These are phyloP conservation scores for Psilocybe azurescens DNA, from an alignment of 768 basidiomycete genomes.

Conservation along the genomic window DNA sequence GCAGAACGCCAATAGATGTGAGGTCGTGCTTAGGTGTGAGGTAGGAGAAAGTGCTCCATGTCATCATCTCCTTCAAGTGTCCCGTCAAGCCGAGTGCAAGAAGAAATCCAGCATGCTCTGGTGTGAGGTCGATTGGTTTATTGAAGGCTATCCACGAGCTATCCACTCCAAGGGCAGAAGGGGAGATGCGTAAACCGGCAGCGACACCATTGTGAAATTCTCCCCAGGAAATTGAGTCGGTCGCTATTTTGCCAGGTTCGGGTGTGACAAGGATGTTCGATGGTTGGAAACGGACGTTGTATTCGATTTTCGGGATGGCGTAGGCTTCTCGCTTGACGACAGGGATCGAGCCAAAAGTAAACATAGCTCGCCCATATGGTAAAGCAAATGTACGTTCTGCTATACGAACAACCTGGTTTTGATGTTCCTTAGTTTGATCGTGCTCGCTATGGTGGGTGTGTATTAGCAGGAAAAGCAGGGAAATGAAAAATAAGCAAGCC, in stretches of 20 bases:
- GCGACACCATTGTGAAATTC: conserved; percentile 98
- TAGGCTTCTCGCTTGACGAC: conserved; percentile 81
- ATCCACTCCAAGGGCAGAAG: conserved; percentile 77
- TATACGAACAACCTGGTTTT: conserved; percentile 78
- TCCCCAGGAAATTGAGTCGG: conserved; percentile 87
- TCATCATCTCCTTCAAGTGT: conserved; percentile 86
- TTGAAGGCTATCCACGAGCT: conserved; percentile 98
- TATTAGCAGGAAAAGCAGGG: not conserved
- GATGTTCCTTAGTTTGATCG: conserved; percentile 86
- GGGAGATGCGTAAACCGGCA: conserved; percentile 84
- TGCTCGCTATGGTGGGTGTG: conserved; percentile 65
- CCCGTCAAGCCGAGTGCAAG: conserved; percentile 92
- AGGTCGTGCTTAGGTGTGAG: conserved; percentile 96
- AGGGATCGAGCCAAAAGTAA: conserved; percentile 84
- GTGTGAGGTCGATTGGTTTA: conserved; percentile 86
- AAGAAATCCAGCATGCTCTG: conserved; percentile 96
- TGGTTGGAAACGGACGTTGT: conserved; percentile 74
- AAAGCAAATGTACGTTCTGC: conserved; percentile 90
- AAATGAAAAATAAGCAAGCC: not conserved
- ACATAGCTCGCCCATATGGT: conserved; percentile 89
- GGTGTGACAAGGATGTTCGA: conserved; percentile 66
- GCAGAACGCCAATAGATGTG: conserved; percentile 90
- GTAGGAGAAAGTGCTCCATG: conserved; percentile 96
- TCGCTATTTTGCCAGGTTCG: conserved; percentile 73
- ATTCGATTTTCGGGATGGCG: conserved; percentile 80